These are phyloP conservation scores for Tetraselmis chui DNA, from an alignment of 139 green algal genomes.

Conservation along the genomic window DNA sequence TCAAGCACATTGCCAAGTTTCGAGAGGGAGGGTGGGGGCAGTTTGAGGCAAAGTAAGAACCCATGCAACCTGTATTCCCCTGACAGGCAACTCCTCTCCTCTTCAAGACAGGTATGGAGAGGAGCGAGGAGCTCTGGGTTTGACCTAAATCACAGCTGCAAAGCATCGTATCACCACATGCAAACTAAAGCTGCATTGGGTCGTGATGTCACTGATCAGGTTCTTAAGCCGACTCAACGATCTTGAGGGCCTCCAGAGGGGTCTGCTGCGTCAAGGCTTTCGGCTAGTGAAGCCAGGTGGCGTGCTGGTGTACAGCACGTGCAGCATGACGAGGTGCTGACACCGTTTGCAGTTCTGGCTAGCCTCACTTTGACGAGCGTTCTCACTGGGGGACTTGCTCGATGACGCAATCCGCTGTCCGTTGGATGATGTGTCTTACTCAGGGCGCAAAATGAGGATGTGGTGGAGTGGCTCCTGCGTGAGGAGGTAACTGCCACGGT, in stretches of 20 bases:
- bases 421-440: neutral
- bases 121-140: no score
- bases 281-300: slow-evolving; percentile 9
- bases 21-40: neutral
- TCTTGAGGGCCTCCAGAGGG: slow-evolving; percentile 7
- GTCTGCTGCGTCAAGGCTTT: slow-evolving; percentile 13
- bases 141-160: no score
- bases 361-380: neutral
- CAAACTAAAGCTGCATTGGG: no score
- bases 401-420: neutral
- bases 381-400: neutral
- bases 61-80: no score
- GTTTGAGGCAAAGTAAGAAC: neutral
- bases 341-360: neutral
- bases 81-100: no score
- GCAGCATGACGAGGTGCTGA: slow-evolving; percentile 8
- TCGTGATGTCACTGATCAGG: no score
- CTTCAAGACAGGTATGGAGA: no score
- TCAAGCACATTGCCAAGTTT: slow-evolving; percentile 37
- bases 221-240: neutral
- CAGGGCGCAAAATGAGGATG: slow-evolving; percentile 15
- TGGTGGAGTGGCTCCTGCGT: slow-evolving; percentile 11
- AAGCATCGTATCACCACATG: no score
- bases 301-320: slow-evolving; percentile 21
- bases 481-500: neutral